A percentile compares a stretch with the other conserved stretches of the same genome.
phyloP scores from a whole-genome alignment of 495 filamentous ascomycete species.

The Penicillium parvum region DNA sequence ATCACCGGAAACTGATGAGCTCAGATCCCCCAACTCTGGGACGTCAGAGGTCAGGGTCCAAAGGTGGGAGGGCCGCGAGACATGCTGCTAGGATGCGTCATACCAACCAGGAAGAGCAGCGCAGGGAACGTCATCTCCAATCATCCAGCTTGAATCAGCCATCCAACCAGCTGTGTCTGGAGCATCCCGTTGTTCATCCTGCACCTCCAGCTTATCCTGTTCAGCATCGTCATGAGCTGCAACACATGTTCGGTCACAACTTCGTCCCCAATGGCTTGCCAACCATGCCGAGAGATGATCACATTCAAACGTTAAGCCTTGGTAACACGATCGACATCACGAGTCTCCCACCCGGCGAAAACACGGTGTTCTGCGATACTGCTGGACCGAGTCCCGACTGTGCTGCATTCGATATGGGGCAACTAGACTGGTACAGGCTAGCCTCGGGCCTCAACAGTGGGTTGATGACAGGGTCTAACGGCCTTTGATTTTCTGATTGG shows the following conservation, averaged over 20 bases:
- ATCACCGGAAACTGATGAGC: slow-evolving; percentile 41
- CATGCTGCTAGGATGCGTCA: slow-evolving; percentile 26
- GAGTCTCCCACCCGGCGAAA: slow-evolving; percentile 16
- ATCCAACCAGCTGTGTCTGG: neutral
- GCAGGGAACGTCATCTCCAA: slow-evolving; percentile 16
- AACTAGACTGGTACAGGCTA: slow-evolving; percentile 19
- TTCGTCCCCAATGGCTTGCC: neutral
- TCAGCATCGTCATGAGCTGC: no score
- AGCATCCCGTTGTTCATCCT: no score
- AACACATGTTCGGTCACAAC: no score
- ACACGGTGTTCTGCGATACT: slow-evolving; percentile 23
- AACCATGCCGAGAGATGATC: slow-evolving; percentile 7
- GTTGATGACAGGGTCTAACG: slow-evolving; percentile 13
- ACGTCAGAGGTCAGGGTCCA: slow-evolving; percentile 52
- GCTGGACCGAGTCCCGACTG: slow-evolving; percentile 15
- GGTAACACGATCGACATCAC: slow-evolving; percentile 26
- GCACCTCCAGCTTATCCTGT: no score
- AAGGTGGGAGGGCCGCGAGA: slow-evolving; percentile 50
- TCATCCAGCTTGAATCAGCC: slow-evolving; percentile 9
- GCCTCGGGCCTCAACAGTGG: slow-evolving; percentile 10
- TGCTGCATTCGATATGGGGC: slow-evolving; percentile 17
- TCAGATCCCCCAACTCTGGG: slow-evolving; percentile 42
- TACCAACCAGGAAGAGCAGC: slow-evolving; percentile 17
- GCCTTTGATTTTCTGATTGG: slow-evolving; percentile 20
- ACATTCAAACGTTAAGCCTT: slow-evolving; percentile 18